Evolutionary conservation across 2,329 filamentous ascomycete genomes (phyloP).

Genomic region (Paecilomyces niveus): DNA sequence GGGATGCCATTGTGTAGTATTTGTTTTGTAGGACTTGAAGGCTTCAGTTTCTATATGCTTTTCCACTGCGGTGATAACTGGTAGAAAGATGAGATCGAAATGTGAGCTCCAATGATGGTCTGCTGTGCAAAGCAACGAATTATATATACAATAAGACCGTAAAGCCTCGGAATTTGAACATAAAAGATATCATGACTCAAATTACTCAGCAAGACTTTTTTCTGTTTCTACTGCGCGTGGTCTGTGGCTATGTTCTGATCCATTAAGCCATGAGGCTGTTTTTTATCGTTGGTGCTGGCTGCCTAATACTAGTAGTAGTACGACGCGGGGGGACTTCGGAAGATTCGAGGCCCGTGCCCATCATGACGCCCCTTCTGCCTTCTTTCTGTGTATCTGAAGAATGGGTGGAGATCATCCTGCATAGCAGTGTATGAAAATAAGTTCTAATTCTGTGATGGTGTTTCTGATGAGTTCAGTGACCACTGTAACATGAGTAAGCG

Average conservation of each 20-base stretch:
- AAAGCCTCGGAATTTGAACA: background rate
- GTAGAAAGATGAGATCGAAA: background rate
- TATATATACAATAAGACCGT: background rate
- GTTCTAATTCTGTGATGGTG: too few relatives aligned
- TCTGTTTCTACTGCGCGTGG: background rate
- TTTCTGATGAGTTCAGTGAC: too few relatives aligned
- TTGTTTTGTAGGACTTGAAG: background rate
- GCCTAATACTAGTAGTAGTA: background rate
- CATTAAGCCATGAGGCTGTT: background rate
- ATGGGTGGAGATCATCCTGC: too few relatives aligned
- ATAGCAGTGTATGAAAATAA: too few relatives aligned
- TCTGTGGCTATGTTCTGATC: background rate
- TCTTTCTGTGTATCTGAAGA: too few relatives aligned
- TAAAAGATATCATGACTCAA: background rate
- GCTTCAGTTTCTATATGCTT: background rate
- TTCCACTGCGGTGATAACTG: background rate
- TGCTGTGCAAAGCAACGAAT: background rate
- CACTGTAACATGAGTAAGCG: too few relatives aligned
- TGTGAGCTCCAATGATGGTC: background rate
- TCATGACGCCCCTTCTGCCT: background rate
- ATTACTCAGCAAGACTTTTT: background rate
- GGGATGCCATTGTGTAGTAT: conserved; percentile 5
- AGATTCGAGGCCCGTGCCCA: background rate
- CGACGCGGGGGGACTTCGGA: background rate
- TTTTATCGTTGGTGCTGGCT: background rate